Base-by-base conservation (phyloP, 192 early-diverging fungal species). In the Coemansia sp. region DNA sequence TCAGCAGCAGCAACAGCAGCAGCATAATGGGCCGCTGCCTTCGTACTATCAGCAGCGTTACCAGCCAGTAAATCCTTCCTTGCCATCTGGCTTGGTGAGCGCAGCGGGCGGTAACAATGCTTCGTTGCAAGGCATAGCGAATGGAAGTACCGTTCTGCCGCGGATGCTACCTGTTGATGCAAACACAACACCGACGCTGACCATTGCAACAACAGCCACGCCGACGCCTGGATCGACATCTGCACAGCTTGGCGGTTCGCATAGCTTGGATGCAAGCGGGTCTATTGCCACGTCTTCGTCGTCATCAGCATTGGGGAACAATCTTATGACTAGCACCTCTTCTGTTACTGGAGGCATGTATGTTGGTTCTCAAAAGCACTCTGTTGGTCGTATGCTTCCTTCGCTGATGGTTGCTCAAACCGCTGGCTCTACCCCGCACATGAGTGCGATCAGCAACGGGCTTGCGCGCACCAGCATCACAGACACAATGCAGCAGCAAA, bases 201-300 rank as follows among this genome's bases (percentile, higher is more conserved):
- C 78, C 0, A 75, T 56, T 9, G 78, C 72, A 3, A 72, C 78
- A 29, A 77, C 71, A 5, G 71, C 64, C 3, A 77, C 78, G 16
- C 72, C 78, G 4, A 81, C 78, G n/a, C 78, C 78, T 2, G 72
- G 72, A 12, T 81, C 78, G 29, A 59, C 72, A 34, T 66, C 69
- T 5, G 63, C 78, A 1, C 69, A 75, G 12, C 37, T 80, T 43
- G 37, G 72, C 21, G 58, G 64, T 21, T 66, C 68, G 31, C 78
- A 75, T 43, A 59, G 68, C 62, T 34, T 74, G 25, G 78, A 80
- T n/a, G 55, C 61, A 26, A 63, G 62, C 67, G 62, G 42, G 4
- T 45, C 66, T 15, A 49, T 70, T 7, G 63, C 59, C 20, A 37
- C 55, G 3, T 21, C 55, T 2, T 30, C 55, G 30, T 34, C 49